These are phyloP conservation scores for Geotrichum citri-aurantii DNA, from an alignment of 1,139 yeast species.

Conservation along the genomic window DNA sequence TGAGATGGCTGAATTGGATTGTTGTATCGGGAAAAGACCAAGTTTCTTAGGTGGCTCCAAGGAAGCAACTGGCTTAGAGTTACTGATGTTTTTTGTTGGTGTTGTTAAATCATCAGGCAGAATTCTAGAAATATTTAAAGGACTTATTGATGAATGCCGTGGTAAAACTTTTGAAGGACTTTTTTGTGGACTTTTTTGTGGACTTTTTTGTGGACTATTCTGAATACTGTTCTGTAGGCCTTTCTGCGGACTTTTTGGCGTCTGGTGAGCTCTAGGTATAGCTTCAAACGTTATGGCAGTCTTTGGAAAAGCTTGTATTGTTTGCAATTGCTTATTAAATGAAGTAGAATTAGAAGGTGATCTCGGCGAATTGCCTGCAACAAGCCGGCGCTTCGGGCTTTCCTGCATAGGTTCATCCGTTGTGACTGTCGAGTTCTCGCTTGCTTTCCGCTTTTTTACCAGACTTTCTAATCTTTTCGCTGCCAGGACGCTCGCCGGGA, in stretches of 20 bases:
- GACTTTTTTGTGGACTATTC: background rate
- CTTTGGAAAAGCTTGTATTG: background rate
- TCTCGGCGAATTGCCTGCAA: background rate
- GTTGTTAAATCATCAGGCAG: background rate
- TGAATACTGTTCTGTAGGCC: no score
- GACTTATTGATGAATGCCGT: background rate
- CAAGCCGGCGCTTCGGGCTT: background rate
- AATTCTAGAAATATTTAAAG: background rate
- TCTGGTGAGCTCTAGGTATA: background rate
- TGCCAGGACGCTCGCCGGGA: background rate
- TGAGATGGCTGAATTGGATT: background rate
- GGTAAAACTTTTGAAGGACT: background rate
- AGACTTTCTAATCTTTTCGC: background rate
- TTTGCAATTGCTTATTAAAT: background rate
- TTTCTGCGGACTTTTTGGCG: background rate
- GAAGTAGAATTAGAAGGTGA: background rate
- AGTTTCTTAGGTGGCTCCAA: background rate
- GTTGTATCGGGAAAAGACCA: background rate
- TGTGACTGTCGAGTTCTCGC: background rate
- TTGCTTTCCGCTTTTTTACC: background rate
- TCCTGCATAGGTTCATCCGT: background rate
- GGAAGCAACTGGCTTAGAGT: background rate
- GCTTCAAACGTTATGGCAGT: background rate
- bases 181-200: background rate
- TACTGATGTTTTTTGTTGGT: no score